Percentiles rank a stretch among this genome's conserved stretches.
phyloP scores from a whole-genome alignment of 2,329 filamentous ascomycete genomes.

The Stemphylium lycopersici region DNA sequence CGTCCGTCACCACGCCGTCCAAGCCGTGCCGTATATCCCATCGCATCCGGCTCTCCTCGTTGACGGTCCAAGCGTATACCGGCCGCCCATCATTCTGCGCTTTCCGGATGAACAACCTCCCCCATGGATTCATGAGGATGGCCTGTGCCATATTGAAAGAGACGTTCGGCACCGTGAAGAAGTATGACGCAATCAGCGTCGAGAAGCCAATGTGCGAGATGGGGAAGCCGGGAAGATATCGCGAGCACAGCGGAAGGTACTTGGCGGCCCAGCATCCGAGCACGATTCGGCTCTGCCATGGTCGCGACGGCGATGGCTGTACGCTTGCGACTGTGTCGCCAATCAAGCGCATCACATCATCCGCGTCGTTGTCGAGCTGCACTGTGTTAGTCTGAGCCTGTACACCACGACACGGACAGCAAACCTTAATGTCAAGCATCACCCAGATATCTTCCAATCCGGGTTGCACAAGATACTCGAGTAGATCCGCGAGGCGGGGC shows the following conservation, averaged over 20 bases:
- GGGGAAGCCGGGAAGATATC: slow-evolving; percentile 67
- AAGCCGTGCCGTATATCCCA: slow-evolving; percentile 73
- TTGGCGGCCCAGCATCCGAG: slow-evolving; percentile 83
- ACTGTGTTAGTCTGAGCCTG: slow-evolving; percentile 7
- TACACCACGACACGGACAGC: slow-evolving; percentile 1
- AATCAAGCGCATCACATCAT: slow-evolving; percentile 73
- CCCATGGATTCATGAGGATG: slow-evolving; percentile 71
- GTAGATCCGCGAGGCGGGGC: slow-evolving; percentile 74
- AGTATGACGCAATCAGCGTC: slow-evolving; percentile 70
- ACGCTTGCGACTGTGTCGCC: slow-evolving; percentile 66
- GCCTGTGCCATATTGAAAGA: slow-evolving; percentile 79
- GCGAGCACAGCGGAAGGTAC: slow-evolving; percentile 68
- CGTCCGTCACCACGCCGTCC: slow-evolving; percentile 86
- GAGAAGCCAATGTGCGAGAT: slow-evolving; percentile 73
- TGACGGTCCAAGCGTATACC: slow-evolving; percentile 86
- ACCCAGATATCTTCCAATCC: slow-evolving; percentile 75
- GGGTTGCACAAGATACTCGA: slow-evolving; percentile 71
- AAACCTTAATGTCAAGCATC: slow-evolving; percentile 85
- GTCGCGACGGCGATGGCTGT: slow-evolving; percentile 49
- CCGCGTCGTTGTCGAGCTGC: slow-evolving; percentile 71
- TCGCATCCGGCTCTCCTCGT: slow-evolving; percentile 77
- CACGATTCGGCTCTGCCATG: slow-evolving; percentile 76
- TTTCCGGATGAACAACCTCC: slow-evolving; percentile 68
- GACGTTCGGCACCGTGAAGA: slow-evolving; percentile 70
- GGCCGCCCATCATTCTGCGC: slow-evolving; percentile 62